Base-by-base conservation (phyloP, 768 basidiomycete species). In the Lactarius tabidus region DNA sequence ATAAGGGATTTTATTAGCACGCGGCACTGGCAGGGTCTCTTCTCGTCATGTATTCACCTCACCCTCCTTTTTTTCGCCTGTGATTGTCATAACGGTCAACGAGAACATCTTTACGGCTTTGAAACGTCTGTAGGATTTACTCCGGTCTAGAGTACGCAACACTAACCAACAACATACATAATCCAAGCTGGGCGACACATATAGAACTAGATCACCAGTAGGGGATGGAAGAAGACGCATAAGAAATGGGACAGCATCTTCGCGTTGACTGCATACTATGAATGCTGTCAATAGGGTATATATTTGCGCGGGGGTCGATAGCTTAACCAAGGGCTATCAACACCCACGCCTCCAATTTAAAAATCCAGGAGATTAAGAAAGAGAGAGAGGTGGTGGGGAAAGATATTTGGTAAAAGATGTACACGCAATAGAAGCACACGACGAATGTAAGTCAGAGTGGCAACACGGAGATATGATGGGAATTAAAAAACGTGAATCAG, bases 351-450 rank as follows among this genome's bases (percentile, higher is more conserved):
- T 39, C 38, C n/a, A 28, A n/a, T 26, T 4, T 23, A 36, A 35
- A 10, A 29, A 23, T 23, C 3, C n/a, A n/a, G 59, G 10, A 12
- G 10, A 36, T 9, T 36, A 35, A 23, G 45, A 28, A 10, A 31
- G 26, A 35, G 38, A 9, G 28, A 33, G 29, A 43, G 43, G 28
- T 15, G 54, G 9, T 28, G 29, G 14, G 28, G 33, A 23, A 48
- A 23, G 48, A 63, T 38, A 57, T 51, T 23, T 53, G 8, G 20
- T 9, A 23, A 57, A 61, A 55, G 39, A 43, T 53, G 33, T 60
- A 48, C 59, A 65, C 43, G 60, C 52, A 35, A 48, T 55, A 55
- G 60, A 61, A 61, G 59, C 67, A 68, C 57, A 63, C 18, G 51
- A 43, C n/a, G 20, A 54, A 26, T 41, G 60, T 33, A 33, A 20